Conservation (phyloP, 495 filamentous ascomycete species). For the Jackrogersella multiformis region DNA sequence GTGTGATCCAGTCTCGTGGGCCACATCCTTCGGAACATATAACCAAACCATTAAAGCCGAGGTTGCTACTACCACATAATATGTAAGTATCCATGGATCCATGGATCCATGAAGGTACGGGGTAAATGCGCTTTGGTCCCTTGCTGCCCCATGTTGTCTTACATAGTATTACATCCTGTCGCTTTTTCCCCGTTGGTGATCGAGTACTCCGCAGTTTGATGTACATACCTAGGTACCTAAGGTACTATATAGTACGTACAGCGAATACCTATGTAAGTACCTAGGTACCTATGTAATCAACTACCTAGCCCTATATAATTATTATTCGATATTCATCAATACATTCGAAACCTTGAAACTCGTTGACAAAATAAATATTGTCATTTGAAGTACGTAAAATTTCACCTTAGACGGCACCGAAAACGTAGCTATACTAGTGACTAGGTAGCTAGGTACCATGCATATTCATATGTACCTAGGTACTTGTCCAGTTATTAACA, state of each 20-base stretch:
- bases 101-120: slow-evolving; percentile 23
- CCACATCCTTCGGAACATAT: slow-evolving; percentile 28
- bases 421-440: no score
- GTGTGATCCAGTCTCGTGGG: slow-evolving; percentile 39
- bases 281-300: neutral
- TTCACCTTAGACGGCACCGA: slow-evolving; percentile 21
- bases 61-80: slow-evolving; percentile 34
- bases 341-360: no score
- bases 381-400: slow-evolving; percentile 28
- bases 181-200: slow-evolving; percentile 23
- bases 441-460: no score
- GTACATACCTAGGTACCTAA: neutral
- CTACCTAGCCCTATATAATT: no score
- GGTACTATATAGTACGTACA: neutral
- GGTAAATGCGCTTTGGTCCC: slow-evolving; percentile 38
- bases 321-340: neutral
- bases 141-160: slow-evolving; percentile 24
- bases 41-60: slow-evolving; percentile 24
- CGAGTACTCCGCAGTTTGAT: slow-evolving; percentile 27
- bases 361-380: slow-evolving; percentile 17
- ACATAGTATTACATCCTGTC: slow-evolving; percentile 8
- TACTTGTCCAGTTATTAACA: slow-evolving; percentile 7
- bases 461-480: neutral
- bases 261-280: neutral
- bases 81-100: no score